A percentile compares a stretch with the other conserved stretches of the same genome.
These are phyloP conservation scores for Polygonum maritimum DNA, from an alignment of 148 eudicot species.

Conservation along the genomic window DNA sequence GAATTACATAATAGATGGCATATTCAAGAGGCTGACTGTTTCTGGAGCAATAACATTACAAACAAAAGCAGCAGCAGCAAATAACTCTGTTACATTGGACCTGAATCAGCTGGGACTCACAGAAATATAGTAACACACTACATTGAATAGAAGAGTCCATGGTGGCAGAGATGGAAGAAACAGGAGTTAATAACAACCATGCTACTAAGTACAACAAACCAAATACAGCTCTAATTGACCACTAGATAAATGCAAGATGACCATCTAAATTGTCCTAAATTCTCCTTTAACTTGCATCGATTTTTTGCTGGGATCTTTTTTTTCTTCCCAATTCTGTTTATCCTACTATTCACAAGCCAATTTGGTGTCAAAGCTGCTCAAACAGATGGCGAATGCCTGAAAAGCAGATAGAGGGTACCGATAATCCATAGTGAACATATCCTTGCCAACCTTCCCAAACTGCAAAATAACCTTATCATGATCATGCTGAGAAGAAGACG, in stretches of 20 bases:
- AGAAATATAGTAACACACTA: neutral
- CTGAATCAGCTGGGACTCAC: no score
- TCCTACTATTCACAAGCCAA: slow-evolving; percentile 47
- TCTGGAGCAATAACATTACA: neutral
- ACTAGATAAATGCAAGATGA: neutral
- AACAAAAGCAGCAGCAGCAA: neutral
- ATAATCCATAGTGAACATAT: slow-evolving; percentile 59
- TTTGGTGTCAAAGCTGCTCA: slow-evolving; percentile 58
- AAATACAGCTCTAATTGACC: neutral
- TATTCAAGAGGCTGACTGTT: neutral
- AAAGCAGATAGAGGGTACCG: slow-evolving; percentile 52
- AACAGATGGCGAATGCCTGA: slow-evolving; percentile 55
- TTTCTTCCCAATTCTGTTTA: neutral
- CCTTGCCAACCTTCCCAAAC: slow-evolving; percentile 53
- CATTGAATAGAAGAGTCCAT: neutral
- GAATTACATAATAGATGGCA: neutral
- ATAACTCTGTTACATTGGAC: neutral
- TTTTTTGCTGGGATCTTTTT: neutral
- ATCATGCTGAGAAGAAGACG: slow-evolving; percentile 21
- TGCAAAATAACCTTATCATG: slow-evolving; percentile 48
- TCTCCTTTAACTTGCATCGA: neutral
- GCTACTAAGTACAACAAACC: neutral
- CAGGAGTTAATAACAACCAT: neutral
- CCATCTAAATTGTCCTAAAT: neutral
- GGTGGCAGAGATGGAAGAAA: neutral